Evolutionary conservation across 345 rosid genomes (phyloP).

Genomic region (Populus euphratica): DNA sequence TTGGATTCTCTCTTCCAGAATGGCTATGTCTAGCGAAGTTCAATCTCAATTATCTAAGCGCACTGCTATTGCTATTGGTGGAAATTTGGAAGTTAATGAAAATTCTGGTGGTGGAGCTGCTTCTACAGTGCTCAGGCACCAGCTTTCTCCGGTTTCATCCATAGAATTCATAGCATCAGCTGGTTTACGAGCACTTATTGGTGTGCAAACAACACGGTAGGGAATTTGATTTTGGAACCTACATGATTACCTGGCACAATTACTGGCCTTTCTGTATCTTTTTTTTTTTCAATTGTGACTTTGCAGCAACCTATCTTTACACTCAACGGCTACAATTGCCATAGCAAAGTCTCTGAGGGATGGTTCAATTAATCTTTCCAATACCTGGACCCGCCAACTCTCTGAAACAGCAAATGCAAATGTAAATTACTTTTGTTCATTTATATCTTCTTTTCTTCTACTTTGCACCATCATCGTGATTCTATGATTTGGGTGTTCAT

Average conservation of each 20-base stretch:
- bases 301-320: conserved; percentile 66
- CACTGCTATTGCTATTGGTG: conserved; percentile 60
- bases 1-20: conserved; percentile 42
- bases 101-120: conserved; percentile 74
- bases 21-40: conserved; percentile 85
- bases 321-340: conserved; percentile 73
- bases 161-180: conserved; percentile 72
- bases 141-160: conserved; percentile 69
- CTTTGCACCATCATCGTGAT: neutral
- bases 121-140: conserved; percentile 57
- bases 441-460: conserved; percentile 5
- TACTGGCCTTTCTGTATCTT: conserved; percentile 6
- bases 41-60: conserved; percentile 77
- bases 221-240: conserved; percentile 19
- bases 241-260: neutral
- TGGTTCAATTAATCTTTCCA: conserved; percentile 92
- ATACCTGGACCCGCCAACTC: conserved; percentile 86
- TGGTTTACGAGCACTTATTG: conserved; percentile 73
- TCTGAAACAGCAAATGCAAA: conserved; percentile 79
- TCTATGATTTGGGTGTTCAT: neutral
- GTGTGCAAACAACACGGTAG: conserved; percentile 77
- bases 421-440: conserved; percentile 40
- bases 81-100: conserved; percentile 70
- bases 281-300: neutral
- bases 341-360: conserved; percentile 76